Evolutionary conservation across 495 filamentous ascomycete species (phyloP).

Genomic region (Astrocystis sublimbata): DNA sequence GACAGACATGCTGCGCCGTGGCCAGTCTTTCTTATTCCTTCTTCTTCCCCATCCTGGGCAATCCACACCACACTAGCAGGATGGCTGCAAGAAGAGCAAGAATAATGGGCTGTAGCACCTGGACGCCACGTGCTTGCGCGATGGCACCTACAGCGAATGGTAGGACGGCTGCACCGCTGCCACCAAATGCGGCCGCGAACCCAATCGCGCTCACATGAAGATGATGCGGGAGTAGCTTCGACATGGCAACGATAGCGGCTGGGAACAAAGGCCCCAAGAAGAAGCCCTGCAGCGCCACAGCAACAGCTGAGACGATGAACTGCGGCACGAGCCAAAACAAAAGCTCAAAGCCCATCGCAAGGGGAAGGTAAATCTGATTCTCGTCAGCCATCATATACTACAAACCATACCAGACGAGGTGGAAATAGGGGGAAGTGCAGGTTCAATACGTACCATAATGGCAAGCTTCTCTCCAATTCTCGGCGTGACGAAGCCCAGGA

Average conservation of each 20-base stretch:
- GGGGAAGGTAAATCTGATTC: slow-evolving; percentile 56
- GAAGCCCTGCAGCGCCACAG: slow-evolving; percentile 74
- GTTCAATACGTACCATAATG: slow-evolving; percentile 36
- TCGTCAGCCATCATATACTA: slow-evolving; percentile 43
- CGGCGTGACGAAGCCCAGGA: slow-evolving; percentile 68
- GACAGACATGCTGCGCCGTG: neutral
- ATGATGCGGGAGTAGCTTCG: slow-evolving; percentile 75
- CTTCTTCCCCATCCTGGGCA: slow-evolving; percentile 16
- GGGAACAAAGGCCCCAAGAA: slow-evolving; percentile 82
- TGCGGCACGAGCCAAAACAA: slow-evolving; percentile 82
- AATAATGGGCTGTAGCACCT: slow-evolving; percentile 75
- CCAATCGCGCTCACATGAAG: slow-evolving; percentile 82
- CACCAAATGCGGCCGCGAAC: slow-evolving; percentile 80
- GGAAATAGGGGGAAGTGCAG: neutral
- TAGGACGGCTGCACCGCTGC: slow-evolving; percentile 74
- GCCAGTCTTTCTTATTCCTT: slow-evolving; percentile 3
- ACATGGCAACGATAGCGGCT: slow-evolving; percentile 74
- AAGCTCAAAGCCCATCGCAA: slow-evolving; percentile 68
- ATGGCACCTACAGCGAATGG: slow-evolving; percentile 85
- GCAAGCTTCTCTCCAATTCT: slow-evolving; percentile 71
- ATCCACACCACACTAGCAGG: slow-evolving; percentile 53
- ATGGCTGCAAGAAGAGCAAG: slow-evolving; percentile 65
- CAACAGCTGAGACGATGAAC: slow-evolving; percentile 70
- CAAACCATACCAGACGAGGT: slow-evolving; percentile 25
- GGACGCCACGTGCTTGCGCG: slow-evolving; percentile 75